Percentiles rank a stretch among this genome's conserved stretches.
These are phyloP conservation scores for Malus hybrid DNA, from an alignment of 331 rosid genomes.

Conservation along the genomic window DNA sequence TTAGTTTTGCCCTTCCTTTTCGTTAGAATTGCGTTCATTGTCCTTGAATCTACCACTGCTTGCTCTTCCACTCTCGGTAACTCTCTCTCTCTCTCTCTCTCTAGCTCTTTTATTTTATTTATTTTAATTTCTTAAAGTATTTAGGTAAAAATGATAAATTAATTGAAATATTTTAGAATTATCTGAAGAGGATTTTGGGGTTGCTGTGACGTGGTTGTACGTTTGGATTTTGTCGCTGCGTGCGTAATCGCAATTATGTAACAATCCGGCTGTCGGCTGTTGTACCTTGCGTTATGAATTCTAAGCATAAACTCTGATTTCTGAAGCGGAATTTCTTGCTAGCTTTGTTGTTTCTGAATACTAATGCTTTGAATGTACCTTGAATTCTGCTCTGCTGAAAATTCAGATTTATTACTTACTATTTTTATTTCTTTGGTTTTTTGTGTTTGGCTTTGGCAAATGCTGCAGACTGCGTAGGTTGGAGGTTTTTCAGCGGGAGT, in stretches of 20 bases:
- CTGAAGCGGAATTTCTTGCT: background rate
- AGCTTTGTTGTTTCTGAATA: background rate
- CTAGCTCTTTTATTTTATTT: background rate
- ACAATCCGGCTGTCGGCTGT: background rate
- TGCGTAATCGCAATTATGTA: too few species aligned
- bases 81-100: background rate
- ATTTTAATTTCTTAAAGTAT: background rate
- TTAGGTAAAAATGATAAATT: background rate
- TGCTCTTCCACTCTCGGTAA: conserved; percentile 64
- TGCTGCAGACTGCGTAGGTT: conserved; percentile 70
- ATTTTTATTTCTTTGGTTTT: background rate
- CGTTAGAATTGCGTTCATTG: conserved; percentile 57
- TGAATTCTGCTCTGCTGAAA: too few species aligned
- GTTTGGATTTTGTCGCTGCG: background rate
- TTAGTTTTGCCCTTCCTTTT: conserved; percentile 62
- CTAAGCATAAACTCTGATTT: background rate
- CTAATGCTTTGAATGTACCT: too few species aligned
- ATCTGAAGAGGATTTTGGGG: background rate
- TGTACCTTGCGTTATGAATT: background rate
- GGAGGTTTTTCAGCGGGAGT: conserved; percentile 57
- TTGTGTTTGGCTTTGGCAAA: background rate
- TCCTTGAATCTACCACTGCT: conserved; percentile 66
- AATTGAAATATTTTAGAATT: too few species aligned
- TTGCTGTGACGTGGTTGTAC: background rate
- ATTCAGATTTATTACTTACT: background rate